Evolutionary conservation across 805 yeast species (phyloP).

Genomic region (Clavispora fructus): DNA sequence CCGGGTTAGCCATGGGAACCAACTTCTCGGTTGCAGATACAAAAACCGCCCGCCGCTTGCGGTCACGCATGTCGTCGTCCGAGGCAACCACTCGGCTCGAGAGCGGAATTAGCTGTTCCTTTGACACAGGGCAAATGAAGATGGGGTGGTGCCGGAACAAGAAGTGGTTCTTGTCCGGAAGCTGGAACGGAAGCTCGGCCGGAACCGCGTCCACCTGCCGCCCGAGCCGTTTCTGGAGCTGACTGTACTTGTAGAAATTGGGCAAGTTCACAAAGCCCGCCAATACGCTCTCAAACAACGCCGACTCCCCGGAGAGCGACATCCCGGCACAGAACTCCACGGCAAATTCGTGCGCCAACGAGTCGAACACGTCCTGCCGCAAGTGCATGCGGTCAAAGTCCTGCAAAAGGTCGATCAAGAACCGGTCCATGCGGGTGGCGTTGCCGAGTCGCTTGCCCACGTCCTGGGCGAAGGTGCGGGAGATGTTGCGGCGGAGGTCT

Average conservation of each 20-base stretch:
- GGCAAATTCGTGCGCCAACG: constrained; percentile 35
- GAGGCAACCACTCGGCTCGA: constrained; percentile 7
- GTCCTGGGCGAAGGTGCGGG: neutral
- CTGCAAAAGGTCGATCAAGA: constrained; percentile 27
- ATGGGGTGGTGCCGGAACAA: constrained; percentile 40
- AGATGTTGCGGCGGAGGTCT: constrained; percentile 4
- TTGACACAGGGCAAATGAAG: constrained; percentile 42
- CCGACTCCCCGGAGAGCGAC: constrained; percentile 35
- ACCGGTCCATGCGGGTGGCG: constrained; percentile 11
- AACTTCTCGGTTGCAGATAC: constrained; percentile 8
- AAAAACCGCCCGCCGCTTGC: constrained; percentile 7
- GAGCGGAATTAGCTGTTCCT: constrained; percentile 38
- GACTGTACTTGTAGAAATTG: constrained; percentile 37
- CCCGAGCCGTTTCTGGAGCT: constrained; percentile 28
- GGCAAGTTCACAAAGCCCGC: constrained; percentile 40
- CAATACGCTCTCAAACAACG: constrained; percentile 35
- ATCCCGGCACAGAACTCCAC: constrained; percentile 34
- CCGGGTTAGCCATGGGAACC: constrained; percentile 24
- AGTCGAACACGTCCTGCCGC: constrained; percentile 26
- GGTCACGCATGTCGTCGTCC: constrained; percentile 9
- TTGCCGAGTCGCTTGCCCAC: neutral
- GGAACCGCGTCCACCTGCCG: constrained; percentile 1
- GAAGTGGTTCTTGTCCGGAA: constrained; percentile 35
- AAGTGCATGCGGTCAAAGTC: constrained; percentile 25
- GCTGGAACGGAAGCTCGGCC: constrained; percentile 36